phyloP scores from a whole-genome alignment of 495 filamentous ascomycete genomes.

The Xylaria curta region DNA sequence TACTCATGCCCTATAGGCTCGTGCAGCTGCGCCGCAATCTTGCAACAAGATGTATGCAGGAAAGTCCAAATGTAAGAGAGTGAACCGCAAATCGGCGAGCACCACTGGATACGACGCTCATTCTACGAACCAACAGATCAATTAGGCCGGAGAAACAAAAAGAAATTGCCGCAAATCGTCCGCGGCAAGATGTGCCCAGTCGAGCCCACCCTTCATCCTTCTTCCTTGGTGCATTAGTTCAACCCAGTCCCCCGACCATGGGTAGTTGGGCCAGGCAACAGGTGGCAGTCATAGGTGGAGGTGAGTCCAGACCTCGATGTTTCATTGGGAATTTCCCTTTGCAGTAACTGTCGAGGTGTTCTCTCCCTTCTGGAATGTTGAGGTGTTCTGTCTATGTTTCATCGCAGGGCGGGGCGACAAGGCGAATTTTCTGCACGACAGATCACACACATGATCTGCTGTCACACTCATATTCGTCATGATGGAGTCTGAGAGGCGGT shows the following conservation, averaged over 20 bases:
- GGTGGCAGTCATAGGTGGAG: not conserved
- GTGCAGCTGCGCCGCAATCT: constrained; percentile 18
- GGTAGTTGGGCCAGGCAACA: not conserved
- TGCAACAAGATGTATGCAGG: not conserved
- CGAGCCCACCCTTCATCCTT: not conserved
- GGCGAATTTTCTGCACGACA: constrained; percentile 23
- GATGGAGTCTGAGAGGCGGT: constrained; percentile 23
- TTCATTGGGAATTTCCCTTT: not conserved
- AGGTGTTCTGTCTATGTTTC: constrained; percentile 15
- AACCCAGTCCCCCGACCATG: not conserved
- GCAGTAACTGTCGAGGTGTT: not conserved
- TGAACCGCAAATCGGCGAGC: not conserved
- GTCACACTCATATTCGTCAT: constrained; percentile 25
- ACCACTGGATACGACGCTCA: not conserved
- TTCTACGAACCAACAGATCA: constrained; percentile 1
- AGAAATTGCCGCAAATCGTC: not conserved
- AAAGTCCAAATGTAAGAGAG: not conserved
- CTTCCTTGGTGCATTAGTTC: not conserved
- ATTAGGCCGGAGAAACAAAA: not conserved
- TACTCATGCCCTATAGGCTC: not conserved
- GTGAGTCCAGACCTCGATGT: not conserved
- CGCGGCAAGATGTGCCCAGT: not conserved
- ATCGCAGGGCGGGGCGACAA: constrained; percentile 15
- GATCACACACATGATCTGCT: constrained; percentile 28
- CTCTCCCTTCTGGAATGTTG: constrained; percentile 16